Evolutionary conservation across 345 rosid genomes (phyloP).

Genomic region (Linum tenue): DNA sequence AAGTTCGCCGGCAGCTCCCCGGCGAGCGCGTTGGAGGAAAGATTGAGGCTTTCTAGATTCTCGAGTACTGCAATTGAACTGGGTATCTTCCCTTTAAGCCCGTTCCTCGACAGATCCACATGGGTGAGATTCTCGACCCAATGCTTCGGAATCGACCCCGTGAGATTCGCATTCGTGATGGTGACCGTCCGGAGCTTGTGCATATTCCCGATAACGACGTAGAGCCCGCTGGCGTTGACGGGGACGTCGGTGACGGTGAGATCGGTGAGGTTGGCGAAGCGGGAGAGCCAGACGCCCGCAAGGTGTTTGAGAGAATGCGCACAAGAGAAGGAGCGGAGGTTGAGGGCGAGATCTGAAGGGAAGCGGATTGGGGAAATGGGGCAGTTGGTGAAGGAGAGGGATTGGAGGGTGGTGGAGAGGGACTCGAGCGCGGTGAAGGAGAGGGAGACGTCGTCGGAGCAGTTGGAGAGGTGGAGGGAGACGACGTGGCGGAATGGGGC

Average conservation of each 20-base stretch:
- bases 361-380: slow-evolving; percentile 44
- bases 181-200: slow-evolving; percentile 44
- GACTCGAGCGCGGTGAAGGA: slow-evolving; percentile 45
- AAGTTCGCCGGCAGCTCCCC: slow-evolving; percentile 59
- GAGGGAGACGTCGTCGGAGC: slow-evolving; percentile 55
- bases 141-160: slow-evolving; percentile 54
- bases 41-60: slow-evolving; percentile 49
- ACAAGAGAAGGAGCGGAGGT: slow-evolving; percentile 54
- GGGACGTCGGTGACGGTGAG: slow-evolving; percentile 53
- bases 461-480: slow-evolving; percentile 67
- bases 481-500: slow-evolving; percentile 67
- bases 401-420: slow-evolving; percentile 60
- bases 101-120: slow-evolving; percentile 68
- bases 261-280: slow-evolving; percentile 68
- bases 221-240: slow-evolving; percentile 54
- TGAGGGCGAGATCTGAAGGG: slow-evolving; percentile 56
- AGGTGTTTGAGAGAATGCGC: slow-evolving; percentile 52
- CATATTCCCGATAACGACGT: slow-evolving; percentile 69
- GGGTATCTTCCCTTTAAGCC: slow-evolving; percentile 61
- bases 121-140: slow-evolving; percentile 44
- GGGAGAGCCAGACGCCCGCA: slow-evolving; percentile 64
- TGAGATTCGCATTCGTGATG: slow-evolving; percentile 56
- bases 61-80: slow-evolving; percentile 61
- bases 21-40: slow-evolving; percentile 49
- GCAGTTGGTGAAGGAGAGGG: slow-evolving; percentile 66